Base-by-base conservation (phyloP, 2,329 filamentous ascomycete species). In the Xylariaceae sp. region DNA sequence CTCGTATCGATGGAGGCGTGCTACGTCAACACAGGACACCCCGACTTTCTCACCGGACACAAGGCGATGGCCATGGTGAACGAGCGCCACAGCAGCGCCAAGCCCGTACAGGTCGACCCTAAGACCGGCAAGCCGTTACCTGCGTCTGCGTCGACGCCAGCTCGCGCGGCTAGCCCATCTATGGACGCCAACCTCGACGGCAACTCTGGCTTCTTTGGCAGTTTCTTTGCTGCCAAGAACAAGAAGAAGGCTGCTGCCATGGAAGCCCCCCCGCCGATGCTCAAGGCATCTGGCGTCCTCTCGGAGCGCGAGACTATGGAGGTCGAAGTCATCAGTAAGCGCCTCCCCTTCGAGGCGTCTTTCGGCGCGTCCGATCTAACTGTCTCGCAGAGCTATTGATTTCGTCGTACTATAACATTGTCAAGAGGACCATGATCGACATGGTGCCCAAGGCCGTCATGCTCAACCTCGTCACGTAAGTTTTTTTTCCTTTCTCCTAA, bases 231-330 rank as follows among this genome's bases (percentile, higher is more conserved):
- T 9, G 89, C 86, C 56, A 98, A 96, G 77, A 98, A 96, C 69
- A 98, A 96, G 80, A 98, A 98, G 77, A 96, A 95, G 81, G 93
- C 94, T 66, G 92, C 92, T n/a, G 89, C 90, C 30, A 98, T 98
- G 92, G 92, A 98, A 59, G 72, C 92, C 11, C 92, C 92, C 24
- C 92, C 92, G 42, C 77, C 92, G 19, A 90, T 79, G 26, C 77
- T 98, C 37, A 98, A 95, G 69, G 92, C 92, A 21, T 94, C 87
- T 3, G 90, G 92, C 26, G 94, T 82, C 17, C 70, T 98, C 24
- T 94, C 85, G 5, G 92, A 98, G 65, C 87, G 92, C 41, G 92
- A 98, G 60, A 81, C 80, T 39, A 85, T 94, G 44, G 92, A 98
- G 61, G 92, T 98, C 29, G 92, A 98, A 64, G 89, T 98, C 42